These are phyloP conservation scores for Escovopsis weberi DNA, from an alignment of 2,329 filamentous ascomycete species.

Conservation along the genomic window DNA sequence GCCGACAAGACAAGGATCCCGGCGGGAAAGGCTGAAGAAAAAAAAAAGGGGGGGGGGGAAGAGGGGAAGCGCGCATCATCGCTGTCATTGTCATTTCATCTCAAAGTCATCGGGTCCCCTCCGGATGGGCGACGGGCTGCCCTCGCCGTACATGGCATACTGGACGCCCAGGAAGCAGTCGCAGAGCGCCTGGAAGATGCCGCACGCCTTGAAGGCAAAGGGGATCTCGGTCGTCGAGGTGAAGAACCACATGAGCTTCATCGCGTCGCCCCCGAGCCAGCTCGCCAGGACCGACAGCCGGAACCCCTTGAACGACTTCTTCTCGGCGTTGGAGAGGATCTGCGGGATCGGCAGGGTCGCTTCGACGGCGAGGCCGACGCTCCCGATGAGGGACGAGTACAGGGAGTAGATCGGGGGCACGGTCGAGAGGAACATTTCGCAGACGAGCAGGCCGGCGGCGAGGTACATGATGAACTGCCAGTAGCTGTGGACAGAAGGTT, in stretches of 20 bases:
- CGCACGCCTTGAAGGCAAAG: conserved; percentile 68
- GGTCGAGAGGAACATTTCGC: conserved; percentile 53
- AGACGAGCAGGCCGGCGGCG: conserved; percentile 40
- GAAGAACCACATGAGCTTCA: conserved; percentile 85
- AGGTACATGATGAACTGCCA: conserved; percentile 66
- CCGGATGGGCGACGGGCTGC: conserved; percentile 13
- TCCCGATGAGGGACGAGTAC: conserved; percentile 57
- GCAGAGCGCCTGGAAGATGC: conserved; percentile 65
- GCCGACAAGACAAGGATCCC: not conserved
- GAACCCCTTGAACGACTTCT: conserved; percentile 62
- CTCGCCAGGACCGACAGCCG: conserved; percentile 59
- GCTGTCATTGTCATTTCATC: conserved; percentile 5
- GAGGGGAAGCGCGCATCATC: not conserved
- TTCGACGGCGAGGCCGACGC: conserved; percentile 63
- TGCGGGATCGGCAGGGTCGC: conserved; percentile 72
- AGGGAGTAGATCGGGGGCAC: conserved; percentile 40
- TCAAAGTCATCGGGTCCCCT: not conserved
- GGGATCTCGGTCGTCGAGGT: conserved; percentile 56
- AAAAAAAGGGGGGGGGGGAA: not conserved
- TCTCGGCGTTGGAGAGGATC: conserved; percentile 54
- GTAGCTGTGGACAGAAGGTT: conserved; percentile 34
- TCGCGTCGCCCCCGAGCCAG: conserved; percentile 66
- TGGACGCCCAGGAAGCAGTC: conserved; percentile 62
- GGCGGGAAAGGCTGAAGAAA: not conserved
- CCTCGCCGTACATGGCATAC: conserved; percentile 54